A percentile compares a stretch with the other conserved stretches of the same genome.
Evolutionary conservation across 2,329 filamentous ascomycete species (phyloP).

Genomic region (Dactylellina leptospora): DNA sequence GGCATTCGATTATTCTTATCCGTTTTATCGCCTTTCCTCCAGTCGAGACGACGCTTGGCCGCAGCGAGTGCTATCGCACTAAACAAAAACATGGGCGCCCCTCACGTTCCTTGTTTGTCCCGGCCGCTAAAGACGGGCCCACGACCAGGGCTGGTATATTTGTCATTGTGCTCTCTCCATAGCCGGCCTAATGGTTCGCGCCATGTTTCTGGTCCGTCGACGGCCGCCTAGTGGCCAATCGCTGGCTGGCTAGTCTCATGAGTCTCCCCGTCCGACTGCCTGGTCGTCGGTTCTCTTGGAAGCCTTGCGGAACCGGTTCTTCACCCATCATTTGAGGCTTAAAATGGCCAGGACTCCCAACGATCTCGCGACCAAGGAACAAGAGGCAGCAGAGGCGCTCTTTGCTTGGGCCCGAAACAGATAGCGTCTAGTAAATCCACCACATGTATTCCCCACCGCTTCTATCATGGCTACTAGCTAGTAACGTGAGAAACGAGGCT

Average conservation of each 20-base stretch:
- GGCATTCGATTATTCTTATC: slow-evolving; percentile 25
- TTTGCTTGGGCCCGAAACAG: slow-evolving; percentile 22
- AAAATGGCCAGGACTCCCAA: slow-evolving; percentile 14
- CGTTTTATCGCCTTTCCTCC: slow-evolving; percentile 19
- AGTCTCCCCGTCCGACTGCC: slow-evolving; percentile 35
- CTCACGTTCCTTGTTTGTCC: slow-evolving; percentile 36
- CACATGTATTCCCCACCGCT: not conserved
- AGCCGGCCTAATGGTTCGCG: slow-evolving; percentile 18
- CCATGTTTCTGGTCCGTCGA: slow-evolving; percentile 8
- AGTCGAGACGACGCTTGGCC: slow-evolving; percentile 27
- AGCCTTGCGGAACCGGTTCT: slow-evolving; percentile 19
- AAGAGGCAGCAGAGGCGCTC: slow-evolving; percentile 16
- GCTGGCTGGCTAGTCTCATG: slow-evolving; percentile 14
- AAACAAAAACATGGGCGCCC: slow-evolving; percentile 22
- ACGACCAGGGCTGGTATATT: slow-evolving; percentile 21
- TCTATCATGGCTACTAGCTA: not conserved
- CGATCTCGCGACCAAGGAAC: not conserved
- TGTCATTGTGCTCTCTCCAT: slow-evolving; percentile 32
- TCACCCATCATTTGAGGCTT: slow-evolving; percentile 18
- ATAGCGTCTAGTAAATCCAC: slow-evolving; percentile 4
- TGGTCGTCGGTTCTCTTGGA: slow-evolving; percentile 26
- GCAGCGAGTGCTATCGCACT: slow-evolving; percentile 40
- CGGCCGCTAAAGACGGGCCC: not conserved
- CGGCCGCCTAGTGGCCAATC: slow-evolving; percentile 30
- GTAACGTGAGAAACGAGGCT: slow-evolving; percentile 4